Percentiles rank a stretch among this genome's conserved stretches.
phyloP scores from a whole-genome alignment of 441 rosid genomes.

The Erysimum cheiri region DNA sequence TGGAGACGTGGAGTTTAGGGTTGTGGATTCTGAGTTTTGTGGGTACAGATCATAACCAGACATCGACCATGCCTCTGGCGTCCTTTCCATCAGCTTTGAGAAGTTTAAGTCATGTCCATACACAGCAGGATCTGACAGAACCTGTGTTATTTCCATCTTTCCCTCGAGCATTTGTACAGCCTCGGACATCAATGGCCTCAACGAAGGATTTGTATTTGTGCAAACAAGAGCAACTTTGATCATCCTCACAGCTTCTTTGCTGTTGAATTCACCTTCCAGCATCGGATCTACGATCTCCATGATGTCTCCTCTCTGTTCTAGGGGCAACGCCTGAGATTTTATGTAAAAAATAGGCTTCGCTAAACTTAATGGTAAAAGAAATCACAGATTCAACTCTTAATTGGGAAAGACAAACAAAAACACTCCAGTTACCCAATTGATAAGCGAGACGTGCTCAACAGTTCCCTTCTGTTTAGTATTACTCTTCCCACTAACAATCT shows the following conservation, averaged over 20 bases:
- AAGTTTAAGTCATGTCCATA: no score
- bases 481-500: no score
- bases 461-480: no score
- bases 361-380: background rate
- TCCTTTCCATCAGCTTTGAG: background rate
- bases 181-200: constrained; percentile 73
- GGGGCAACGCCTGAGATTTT: constrained; percentile 13
- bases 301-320: constrained; percentile 26
- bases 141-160: no score
- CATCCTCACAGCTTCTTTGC: constrained; percentile 31
- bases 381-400: background rate
- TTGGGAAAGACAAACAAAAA: background rate
- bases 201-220: constrained; percentile 55
- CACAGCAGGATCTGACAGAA: no score
- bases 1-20: constrained; percentile 18
- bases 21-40: constrained; percentile 1
- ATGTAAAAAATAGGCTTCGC: background rate
- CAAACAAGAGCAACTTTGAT: constrained; percentile 65
- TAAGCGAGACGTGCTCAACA: no score
- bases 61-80: background rate
- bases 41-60: constrained; percentile 18
- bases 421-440: no score
- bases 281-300: constrained; percentile 30
- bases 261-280: constrained; percentile 28
- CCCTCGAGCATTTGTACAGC: constrained; percentile 61